phyloP scores from a whole-genome alignment of 768 basidiomycete species.

The Rhodocollybia butyracea region DNA sequence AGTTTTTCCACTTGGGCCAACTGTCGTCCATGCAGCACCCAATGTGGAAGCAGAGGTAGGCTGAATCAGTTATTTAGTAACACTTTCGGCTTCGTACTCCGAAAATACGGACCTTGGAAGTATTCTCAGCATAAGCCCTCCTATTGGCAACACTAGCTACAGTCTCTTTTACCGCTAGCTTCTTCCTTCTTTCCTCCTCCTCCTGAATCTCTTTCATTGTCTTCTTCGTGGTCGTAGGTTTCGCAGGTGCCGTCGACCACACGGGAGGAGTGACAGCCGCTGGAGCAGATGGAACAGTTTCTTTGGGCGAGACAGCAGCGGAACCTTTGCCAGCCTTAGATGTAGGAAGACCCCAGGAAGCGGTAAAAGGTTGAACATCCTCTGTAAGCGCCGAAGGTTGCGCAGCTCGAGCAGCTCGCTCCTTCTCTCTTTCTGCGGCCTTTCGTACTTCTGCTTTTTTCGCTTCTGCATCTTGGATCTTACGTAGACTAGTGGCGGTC shows the following conservation, averaged over 20 bases:
- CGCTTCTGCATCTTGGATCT: constrained; percentile 93
- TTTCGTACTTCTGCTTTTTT: constrained; percentile 78
- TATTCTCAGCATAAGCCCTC: constrained; percentile 77
- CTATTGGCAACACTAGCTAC: constrained; percentile 53
- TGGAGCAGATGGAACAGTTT: constrained; percentile 28
- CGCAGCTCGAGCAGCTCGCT: constrained; percentile 51
- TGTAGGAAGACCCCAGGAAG: constrained; percentile 84
- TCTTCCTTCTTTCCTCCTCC: constrained; percentile 90
- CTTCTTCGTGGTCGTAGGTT: constrained; percentile 65
- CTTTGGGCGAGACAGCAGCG: constrained; percentile 34
- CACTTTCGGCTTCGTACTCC: constrained; percentile 9
- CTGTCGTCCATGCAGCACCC: constrained; percentile 75
- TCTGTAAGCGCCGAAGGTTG: constrained; percentile 40
- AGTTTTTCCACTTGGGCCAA: constrained; percentile 75
- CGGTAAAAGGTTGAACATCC: constrained; percentile 57
- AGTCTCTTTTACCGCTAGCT: constrained; percentile 56
- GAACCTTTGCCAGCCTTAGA: constrained; percentile 69
- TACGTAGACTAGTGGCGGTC: constrained; percentile 70
- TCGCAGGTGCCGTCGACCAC: constrained; percentile 63
- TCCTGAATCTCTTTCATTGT: constrained; percentile 99
- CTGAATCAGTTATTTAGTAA: constrained; percentile 4
- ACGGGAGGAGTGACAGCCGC: constrained; percentile 43
- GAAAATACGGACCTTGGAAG: constrained; percentile 55
- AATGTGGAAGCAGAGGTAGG: constrained; percentile 28
- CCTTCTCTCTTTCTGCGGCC: constrained; percentile 67